phyloP scores from a whole-genome alignment of 805 yeast species.

The Wickerhamomyces strasburgensis region DNA sequence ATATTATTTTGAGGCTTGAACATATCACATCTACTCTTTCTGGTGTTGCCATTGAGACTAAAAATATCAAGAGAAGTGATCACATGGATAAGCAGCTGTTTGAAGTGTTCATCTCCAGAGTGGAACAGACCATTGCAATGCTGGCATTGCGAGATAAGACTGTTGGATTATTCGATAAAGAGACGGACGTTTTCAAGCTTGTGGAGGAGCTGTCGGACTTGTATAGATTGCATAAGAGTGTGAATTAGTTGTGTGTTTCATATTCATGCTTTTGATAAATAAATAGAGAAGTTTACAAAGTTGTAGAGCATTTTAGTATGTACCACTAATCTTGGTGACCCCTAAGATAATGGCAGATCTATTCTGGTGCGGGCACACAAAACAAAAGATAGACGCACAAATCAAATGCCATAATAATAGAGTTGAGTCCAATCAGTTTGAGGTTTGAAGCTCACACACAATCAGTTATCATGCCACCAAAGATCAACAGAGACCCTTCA shows the following conservation, averaged over 20 bases:
- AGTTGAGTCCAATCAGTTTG: no score
- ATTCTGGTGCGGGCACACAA: no score
- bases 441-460: no score
- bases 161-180: slow-evolving; percentile 19
- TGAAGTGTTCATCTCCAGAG: slow-evolving; percentile 62
- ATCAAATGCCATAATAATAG: no score
- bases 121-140: slow-evolving; percentile 53
- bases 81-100: slow-evolving; percentile 42
- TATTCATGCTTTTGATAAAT: background rate
- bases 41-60: slow-evolving; percentile 32
- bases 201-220: slow-evolving; percentile 14
- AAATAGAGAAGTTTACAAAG: background rate
- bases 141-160: slow-evolving; percentile 38
- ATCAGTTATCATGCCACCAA: slow-evolving; percentile 25
- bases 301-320: background rate
- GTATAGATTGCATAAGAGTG: slow-evolving; percentile 2
- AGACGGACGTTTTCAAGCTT: slow-evolving; percentile 17
- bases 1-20: slow-evolving; percentile 54
- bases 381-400: no score
- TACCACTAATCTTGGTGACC: no score
- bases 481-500: slow-evolving; percentile 20
- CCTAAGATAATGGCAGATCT: no score
- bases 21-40: slow-evolving; percentile 46
- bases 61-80: slow-evolving; percentile 33
- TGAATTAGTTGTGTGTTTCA: background rate